phyloP scores from a whole-genome alignment of 768 basidiomycete genomes.

The Chalciporus piperatus region DNA sequence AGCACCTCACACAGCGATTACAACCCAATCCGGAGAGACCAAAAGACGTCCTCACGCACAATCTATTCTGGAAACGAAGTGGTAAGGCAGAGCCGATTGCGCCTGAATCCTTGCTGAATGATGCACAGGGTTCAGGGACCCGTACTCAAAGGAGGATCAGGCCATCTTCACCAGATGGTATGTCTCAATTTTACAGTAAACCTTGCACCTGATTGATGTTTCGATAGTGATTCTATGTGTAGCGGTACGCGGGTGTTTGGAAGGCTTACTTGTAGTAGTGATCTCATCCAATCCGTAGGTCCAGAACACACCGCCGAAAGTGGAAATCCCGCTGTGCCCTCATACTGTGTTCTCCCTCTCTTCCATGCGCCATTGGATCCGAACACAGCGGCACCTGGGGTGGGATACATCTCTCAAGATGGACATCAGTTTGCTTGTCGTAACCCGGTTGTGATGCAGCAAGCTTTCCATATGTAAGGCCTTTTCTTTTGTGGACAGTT shows the following conservation, averaged over 20 bases:
- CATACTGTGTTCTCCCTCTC: constrained; percentile 49
- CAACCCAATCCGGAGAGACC: constrained; percentile 43
- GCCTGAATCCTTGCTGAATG: not conserved
- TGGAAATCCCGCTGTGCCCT: constrained; percentile 40
- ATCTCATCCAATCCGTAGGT: constrained; percentile 27
- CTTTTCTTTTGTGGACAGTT: not conserved
- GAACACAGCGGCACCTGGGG: constrained; percentile 40
- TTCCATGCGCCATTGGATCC: constrained; percentile 40
- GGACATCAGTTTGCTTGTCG: constrained; percentile 51
- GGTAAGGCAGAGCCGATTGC: constrained; percentile 32
- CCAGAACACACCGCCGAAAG: constrained; percentile 42
- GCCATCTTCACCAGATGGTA: constrained; percentile 53
- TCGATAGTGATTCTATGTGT: constrained; percentile 49
- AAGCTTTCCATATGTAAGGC: constrained; percentile 55
- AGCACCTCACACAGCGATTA: constrained; percentile 44
- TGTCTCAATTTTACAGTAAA: constrained; percentile 5
- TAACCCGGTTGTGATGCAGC: constrained; percentile 46
- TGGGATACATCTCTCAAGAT: constrained; percentile 48
- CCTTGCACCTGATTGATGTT: not conserved
- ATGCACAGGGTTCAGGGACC: constrained; percentile 55
- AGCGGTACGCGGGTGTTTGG: constrained; percentile 31
- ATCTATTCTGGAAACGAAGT: constrained; percentile 53
- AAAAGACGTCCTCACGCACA: constrained; percentile 57
- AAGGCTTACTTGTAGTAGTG: not conserved
- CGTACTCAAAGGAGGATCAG: constrained; percentile 59